Evolutionary conservation across 192 early-diverging fungal species (phyloP).

Genomic region (Rhizophagus sp.): DNA sequence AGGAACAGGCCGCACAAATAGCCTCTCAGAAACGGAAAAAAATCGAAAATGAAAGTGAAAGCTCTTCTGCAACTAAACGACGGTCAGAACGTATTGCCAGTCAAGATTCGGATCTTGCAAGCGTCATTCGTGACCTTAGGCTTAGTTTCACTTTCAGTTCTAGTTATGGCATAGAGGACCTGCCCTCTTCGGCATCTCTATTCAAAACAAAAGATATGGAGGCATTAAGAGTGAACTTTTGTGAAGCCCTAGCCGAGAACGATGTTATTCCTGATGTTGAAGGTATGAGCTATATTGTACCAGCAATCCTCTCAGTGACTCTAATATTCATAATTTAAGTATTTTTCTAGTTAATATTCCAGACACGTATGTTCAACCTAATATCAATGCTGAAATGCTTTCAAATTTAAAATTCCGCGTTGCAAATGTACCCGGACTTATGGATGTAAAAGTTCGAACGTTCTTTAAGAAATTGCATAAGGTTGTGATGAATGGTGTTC

Average conservation of each 20-base stretch:
- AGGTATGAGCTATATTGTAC: constrained; percentile 9
- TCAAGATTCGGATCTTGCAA: neutral
- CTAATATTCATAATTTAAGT: neutral
- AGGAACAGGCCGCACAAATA: no score
- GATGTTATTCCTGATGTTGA: neutral
- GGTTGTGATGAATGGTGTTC: neutral
- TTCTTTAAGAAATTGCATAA: constrained; percentile 8
- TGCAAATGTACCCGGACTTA: neutral
- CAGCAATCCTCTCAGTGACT: neutral
- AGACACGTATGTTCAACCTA: no score
- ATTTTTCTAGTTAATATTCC: no score
- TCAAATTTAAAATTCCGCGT: no score
- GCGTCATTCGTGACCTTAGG: neutral
- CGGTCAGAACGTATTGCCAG: neutral
- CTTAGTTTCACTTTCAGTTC: neutral
- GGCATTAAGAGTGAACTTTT: neutral
- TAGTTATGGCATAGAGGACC: constrained; percentile 13
- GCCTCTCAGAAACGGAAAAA: no score
- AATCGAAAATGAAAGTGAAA: neutral
- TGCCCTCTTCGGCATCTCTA: neutral
- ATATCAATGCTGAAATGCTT: no score
- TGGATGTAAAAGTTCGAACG: neutral
- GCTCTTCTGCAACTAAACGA: neutral
- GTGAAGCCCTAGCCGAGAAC: neutral
- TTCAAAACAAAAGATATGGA: neutral